Evolutionary conservation across 208 protist species (phyloP).

Genomic region (Acanthamoeba healyi): DNA sequence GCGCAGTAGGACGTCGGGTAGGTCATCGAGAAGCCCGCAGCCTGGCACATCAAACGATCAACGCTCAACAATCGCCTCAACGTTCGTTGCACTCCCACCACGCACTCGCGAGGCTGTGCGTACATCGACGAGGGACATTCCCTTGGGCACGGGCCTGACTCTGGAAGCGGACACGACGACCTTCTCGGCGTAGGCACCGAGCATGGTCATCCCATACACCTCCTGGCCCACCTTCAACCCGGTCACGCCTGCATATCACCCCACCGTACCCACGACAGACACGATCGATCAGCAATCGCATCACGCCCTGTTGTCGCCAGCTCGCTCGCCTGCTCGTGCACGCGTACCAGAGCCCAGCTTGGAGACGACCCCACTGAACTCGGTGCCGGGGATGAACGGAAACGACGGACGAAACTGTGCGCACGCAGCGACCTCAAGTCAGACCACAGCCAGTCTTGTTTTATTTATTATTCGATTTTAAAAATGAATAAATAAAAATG

Average conservation of each 20-base stretch:
- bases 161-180: constrained; percentile 30
- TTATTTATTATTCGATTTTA: not conserved
- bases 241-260: not conserved
- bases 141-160: constrained; percentile 36
- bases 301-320: no score
- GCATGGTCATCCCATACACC: constrained; percentile 56
- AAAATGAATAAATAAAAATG: not conserved
- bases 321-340: no score
- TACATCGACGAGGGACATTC: constrained; percentile 53
- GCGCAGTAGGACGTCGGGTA: constrained; percentile 67
- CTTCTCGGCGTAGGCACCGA: constrained; percentile 71
- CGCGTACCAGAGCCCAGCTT: constrained; percentile 37
- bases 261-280: not conserved
- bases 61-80: not conserved
- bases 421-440: not conserved
- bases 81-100: not conserved
- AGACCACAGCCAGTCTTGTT: not conserved
- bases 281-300: not conserved
- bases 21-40: constrained; percentile 70
- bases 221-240: constrained; percentile 44
- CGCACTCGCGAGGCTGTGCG: not conserved
- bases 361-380: constrained; percentile 49
- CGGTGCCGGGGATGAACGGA: constrained; percentile 63
- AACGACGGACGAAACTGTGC: not conserved
- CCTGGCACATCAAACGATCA: not conserved